phyloP scores from a whole-genome alignment of 768 basidiomycete species.

The Termitomyces sp. region DNA sequence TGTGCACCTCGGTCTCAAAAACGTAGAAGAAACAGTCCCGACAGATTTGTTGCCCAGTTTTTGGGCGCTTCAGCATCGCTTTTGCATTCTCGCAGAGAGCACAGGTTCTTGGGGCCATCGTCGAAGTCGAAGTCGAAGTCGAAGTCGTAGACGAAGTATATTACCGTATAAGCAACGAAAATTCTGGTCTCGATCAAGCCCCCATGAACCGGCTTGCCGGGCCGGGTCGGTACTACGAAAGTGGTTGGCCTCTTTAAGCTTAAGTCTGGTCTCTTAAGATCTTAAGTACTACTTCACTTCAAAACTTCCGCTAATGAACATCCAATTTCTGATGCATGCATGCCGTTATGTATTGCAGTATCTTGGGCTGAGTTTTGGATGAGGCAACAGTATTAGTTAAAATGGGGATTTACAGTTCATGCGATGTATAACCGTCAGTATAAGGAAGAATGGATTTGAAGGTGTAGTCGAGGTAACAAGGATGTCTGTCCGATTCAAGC shows the following conservation, averaged over 20 bases:
- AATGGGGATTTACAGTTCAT: not conserved
- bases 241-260: too few species aligned
- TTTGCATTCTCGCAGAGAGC: slow-evolving; percentile 46
- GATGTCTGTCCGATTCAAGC: not conserved
- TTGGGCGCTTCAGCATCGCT: slow-evolving; percentile 91
- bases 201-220: not conserved
- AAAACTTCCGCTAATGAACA: not conserved
- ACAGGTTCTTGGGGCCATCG: slow-evolving; percentile 10
- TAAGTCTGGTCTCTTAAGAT: too few species aligned
- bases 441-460: not conserved
- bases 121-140: too few species aligned
- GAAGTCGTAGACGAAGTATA: not conserved
- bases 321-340: not conserved
- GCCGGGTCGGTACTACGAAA: not conserved
- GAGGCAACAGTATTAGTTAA: too few species aligned
- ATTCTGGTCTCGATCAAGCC: not conserved
- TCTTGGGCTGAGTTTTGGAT: too few species aligned
- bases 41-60: slow-evolving; percentile 97
- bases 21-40: slow-evolving; percentile 94
- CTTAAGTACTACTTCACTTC: not conserved
- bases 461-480: not conserved
- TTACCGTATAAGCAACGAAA: not conserved
- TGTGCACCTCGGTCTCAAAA: slow-evolving; percentile 98
- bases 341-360: not conserved
- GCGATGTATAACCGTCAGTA: too few species aligned